phyloP scores from a whole-genome alignment of 148 eudicot genomes.

The Nepenthes mirabilis region DNA sequence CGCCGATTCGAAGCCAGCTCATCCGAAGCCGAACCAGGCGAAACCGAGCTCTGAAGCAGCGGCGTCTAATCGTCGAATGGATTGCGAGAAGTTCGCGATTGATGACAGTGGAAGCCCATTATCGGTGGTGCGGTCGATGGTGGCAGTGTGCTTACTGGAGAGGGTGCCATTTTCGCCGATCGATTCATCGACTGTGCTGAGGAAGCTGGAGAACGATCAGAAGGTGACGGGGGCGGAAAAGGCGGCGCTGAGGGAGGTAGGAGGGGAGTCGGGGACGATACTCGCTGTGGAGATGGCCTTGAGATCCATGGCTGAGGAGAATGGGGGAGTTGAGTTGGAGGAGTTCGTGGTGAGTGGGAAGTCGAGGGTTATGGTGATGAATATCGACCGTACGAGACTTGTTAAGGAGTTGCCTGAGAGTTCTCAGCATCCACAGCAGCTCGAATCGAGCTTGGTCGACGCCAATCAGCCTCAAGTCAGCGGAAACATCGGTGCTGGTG shows the following conservation, averaged over 20 bases:
- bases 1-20: constrained; percentile 4
- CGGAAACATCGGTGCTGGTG: neutral
- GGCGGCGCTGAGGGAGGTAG: constrained; percentile 50
- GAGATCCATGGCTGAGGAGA: constrained; percentile 61
- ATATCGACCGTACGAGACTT: constrained; percentile 45
- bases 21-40: constrained; percentile 5
- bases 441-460: constrained; percentile 15
- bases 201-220: constrained; percentile 60
- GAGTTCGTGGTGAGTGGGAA: constrained; percentile 70
- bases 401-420: constrained; percentile 62
- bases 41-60: constrained; percentile 9
- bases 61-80: constrained; percentile 8
- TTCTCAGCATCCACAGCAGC: constrained; percentile 15
- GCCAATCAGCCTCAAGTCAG: constrained; percentile 8
- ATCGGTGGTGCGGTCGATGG: constrained; percentile 52
- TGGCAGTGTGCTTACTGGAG: constrained; percentile 64
- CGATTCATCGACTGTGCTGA: constrained; percentile 63
- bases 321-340: constrained; percentile 61
- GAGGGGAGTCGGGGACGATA: constrained; percentile 53
- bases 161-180: constrained; percentile 56
- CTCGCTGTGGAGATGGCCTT: constrained; percentile 61
- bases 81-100: constrained; percentile 4
- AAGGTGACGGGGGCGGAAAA: constrained; percentile 30
- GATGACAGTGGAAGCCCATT: constrained; percentile 28
- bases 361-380: constrained; percentile 68